A percentile compares a stretch with the other conserved stretches of the same genome.
These are phyloP conservation scores for Septoria petroselini DNA, from an alignment of 2,329 filamentous ascomycete species.

Conservation along the genomic window DNA sequence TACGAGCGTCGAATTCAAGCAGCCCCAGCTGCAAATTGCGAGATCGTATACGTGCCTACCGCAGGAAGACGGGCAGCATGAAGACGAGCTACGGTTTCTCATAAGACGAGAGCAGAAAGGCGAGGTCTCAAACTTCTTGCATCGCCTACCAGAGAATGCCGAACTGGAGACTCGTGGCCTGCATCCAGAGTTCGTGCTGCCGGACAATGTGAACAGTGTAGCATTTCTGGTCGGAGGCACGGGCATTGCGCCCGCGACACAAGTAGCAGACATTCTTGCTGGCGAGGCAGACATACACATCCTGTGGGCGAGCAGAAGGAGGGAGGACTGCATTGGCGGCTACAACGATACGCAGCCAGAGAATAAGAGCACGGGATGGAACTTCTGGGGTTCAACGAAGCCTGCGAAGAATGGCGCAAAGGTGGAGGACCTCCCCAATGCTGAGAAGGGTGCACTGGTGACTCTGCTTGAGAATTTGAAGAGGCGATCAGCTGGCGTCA, in stretches of 20 bases:
- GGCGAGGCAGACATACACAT: conserved; percentile 58
- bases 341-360: conserved; percentile 48
- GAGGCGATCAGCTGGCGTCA: conserved; percentile 4
- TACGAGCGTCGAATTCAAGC: conserved; percentile 90
- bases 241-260: conserved; percentile 84
- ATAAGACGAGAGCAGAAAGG: conserved; percentile 75
- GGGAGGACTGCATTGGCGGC: conserved; percentile 64
- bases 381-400: conserved; percentile 16
- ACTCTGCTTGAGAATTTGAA: conserved; percentile 63
- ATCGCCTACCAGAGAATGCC: conserved; percentile 58
- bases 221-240: conserved; percentile 91
- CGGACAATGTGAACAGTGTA: conserved; percentile 55
- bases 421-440: conserved; percentile 14
- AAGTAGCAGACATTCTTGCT: conserved; percentile 64
- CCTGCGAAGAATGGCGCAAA: conserved; percentile 4
- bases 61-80: conserved; percentile 39
- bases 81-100: conserved; percentile 62
- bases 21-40: conserved; percentile 89
- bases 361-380: conserved; percentile 20
- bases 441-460: conserved; percentile 53
- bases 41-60: conserved; percentile 88
- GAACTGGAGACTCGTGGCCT: conserved; percentile 76
- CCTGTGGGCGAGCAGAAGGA: conserved; percentile 73
- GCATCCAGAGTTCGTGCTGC: conserved; percentile 61
- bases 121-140: conserved; percentile 81